Evolutionary conservation across 345 rosid species (phyloP).

Genomic region (Lepidium aucheri): DNA sequence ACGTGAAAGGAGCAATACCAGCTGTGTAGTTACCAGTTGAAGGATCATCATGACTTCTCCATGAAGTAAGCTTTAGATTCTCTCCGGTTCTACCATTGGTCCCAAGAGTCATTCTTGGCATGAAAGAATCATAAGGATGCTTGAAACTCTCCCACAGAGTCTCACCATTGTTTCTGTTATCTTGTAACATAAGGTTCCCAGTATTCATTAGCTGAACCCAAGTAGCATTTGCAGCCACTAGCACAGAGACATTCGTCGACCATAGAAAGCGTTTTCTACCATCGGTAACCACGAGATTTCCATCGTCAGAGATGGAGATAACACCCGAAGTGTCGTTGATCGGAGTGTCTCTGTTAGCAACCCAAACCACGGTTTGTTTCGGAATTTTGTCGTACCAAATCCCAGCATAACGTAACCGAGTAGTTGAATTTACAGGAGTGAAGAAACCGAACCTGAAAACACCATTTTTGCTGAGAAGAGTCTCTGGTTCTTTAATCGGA

Average conservation of each 20-base stretch:
- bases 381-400: constrained; percentile 41
- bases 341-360: constrained; percentile 44
- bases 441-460: constrained; percentile 50
- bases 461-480: constrained; percentile 26
- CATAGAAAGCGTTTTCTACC: constrained; percentile 33
- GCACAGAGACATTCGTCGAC: constrained; percentile 41
- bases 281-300: constrained; percentile 43
- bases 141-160: constrained; percentile 56
- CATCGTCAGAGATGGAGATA: constrained; percentile 33
- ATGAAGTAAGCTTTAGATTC: constrained; percentile 32
- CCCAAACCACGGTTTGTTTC: constrained; percentile 35
- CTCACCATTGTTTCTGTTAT: constrained; percentile 10
- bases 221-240: constrained; percentile 10
- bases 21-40: constrained; percentile 36
- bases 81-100: constrained; percentile 20
- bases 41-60: constrained; percentile 51
- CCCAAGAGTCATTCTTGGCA: constrained; percentile 34
- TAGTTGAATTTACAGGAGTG: constrained; percentile 33
- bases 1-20: constrained; percentile 20
- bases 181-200: constrained; percentile 46
- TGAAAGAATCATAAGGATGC: constrained; percentile 28
- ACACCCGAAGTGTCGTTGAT: constrained; percentile 38
- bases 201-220: constrained; percentile 36
- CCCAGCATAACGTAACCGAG: constrained; percentile 38
- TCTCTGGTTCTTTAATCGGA: constrained; percentile 31